phyloP scores from a whole-genome alignment of 2,329 filamentous ascomycete species.

The Aspergillus fumigatus region DNA sequence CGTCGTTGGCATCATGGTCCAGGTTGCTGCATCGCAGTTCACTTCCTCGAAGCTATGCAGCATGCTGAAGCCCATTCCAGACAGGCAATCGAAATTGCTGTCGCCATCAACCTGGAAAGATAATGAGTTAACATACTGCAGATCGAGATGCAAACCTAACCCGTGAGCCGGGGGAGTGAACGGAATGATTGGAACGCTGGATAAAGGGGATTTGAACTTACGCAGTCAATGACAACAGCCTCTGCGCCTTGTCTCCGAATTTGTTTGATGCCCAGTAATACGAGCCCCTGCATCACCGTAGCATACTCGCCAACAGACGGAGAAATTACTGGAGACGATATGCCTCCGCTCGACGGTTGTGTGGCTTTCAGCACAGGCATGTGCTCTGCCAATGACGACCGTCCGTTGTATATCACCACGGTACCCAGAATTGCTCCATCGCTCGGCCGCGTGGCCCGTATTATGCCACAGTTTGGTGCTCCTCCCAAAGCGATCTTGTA shows the following conservation, averaged over 20 bases:
- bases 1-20: constrained; percentile 50
- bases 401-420: constrained; percentile 71
- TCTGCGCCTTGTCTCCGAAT: constrained; percentile 73
- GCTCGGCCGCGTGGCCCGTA: constrained; percentile 68
- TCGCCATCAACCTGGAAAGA: constrained; percentile 62
- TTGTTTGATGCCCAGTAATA: constrained; percentile 75
- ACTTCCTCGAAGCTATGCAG: constrained; percentile 80
- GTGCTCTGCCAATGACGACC: constrained; percentile 63
- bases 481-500: constrained; percentile 72
- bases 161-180: not conserved
- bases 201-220: constrained; percentile 50
- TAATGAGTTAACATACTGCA: not conserved
- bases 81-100: constrained; percentile 67
- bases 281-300: constrained; percentile 70
- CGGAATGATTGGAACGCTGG: not conserved
- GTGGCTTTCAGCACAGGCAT: constrained; percentile 63
- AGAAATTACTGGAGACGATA: constrained; percentile 74
- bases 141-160: not conserved
- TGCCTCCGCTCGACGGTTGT: constrained; percentile 61
- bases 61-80: constrained; percentile 74
- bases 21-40: constrained; percentile 61
- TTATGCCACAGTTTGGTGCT: constrained; percentile 70
- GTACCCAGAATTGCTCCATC: constrained; percentile 70
- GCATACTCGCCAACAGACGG: constrained; percentile 64
- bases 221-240: constrained; percentile 73